Conservation (phyloP, 495 filamentous ascomycete genomes). For the Podospora australis region DNA sequence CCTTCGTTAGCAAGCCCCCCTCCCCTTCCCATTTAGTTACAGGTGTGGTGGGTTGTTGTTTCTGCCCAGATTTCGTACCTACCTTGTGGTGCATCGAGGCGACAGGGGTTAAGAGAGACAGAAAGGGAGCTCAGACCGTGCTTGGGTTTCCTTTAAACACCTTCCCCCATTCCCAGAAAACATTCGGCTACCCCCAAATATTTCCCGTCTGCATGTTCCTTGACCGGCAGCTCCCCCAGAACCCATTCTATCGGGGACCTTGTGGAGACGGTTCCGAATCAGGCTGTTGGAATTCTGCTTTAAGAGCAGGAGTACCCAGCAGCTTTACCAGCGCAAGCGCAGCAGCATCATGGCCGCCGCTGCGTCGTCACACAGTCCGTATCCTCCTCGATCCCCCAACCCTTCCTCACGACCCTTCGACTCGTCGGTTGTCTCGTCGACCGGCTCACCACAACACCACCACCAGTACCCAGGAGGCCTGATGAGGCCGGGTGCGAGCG, state of each 20-base stretch:
- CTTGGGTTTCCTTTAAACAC: conserved; percentile 18
- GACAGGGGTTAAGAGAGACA: conserved; percentile 8
- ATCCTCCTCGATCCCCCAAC: conserved; percentile 48
- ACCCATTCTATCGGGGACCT: conserved; percentile 33
- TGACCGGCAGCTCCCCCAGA: conserved; percentile 36
- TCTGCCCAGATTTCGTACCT: not conserved
- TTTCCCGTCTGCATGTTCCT: conserved; percentile 40
- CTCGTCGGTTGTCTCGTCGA: conserved; percentile 49
- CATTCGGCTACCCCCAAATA: conserved; percentile 12
- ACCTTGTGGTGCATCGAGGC: not conserved
- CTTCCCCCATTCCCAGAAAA: conserved; percentile 16
- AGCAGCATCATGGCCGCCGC: conserved; percentile 41
- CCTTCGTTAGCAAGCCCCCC: no score
- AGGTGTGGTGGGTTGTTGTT: not conserved
- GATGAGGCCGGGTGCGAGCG: conserved; percentile 36
- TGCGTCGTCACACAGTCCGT: conserved; percentile 46
- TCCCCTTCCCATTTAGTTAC: no score
- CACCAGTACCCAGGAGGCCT: conserved; percentile 40
- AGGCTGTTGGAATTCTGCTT: conserved; percentile 23
- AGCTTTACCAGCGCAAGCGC: no score
- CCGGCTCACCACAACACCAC: conserved; percentile 45
- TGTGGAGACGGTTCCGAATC: conserved; percentile 32
- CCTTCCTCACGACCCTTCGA: conserved; percentile 48
- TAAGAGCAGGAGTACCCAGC: conserved; percentile 13
- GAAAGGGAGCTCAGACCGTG: conserved; percentile 1